phyloP scores from a whole-genome alignment of 345 rosid genomes.

The Euphorbia tirucalli region DNA sequence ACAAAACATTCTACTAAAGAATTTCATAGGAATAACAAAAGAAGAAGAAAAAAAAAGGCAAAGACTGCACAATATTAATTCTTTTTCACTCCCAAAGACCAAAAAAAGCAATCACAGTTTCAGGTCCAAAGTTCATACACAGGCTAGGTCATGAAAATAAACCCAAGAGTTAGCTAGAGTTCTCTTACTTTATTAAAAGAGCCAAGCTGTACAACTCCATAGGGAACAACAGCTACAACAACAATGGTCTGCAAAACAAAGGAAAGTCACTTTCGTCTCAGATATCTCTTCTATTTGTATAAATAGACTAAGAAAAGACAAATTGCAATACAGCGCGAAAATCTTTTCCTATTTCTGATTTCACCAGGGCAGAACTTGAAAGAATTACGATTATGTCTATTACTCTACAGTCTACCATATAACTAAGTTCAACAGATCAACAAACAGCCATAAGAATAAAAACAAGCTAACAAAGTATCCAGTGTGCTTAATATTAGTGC shows the following conservation, averaged over 20 bases:
- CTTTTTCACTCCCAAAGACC: not conserved
- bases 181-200: constrained; percentile 66
- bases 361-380: not conserved
- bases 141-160: constrained; percentile 10
- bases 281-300: constrained; percentile 3
- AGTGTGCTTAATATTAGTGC: not conserved
- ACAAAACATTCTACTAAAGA: not conserved
- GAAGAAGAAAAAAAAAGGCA: not conserved
- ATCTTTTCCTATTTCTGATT: not conserved
- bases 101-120: constrained; percentile 3
- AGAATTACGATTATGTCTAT: not conserved
- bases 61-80: not conserved
- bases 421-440: not conserved
- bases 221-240: constrained; percentile 67
- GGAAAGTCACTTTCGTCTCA: constrained; percentile 2
- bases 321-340: not conserved
- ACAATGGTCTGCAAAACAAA: constrained; percentile 56
- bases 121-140: constrained; percentile 4
- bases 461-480: not conserved
- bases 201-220: constrained; percentile 91
- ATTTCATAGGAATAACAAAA: no score
- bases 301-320: not conserved
- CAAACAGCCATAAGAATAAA: not conserved
- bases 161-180: constrained; percentile 10
- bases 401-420: not conserved